Base-by-base conservation (phyloP, 768 basidiomycete genomes). In the Suillus decipiens region DNA sequence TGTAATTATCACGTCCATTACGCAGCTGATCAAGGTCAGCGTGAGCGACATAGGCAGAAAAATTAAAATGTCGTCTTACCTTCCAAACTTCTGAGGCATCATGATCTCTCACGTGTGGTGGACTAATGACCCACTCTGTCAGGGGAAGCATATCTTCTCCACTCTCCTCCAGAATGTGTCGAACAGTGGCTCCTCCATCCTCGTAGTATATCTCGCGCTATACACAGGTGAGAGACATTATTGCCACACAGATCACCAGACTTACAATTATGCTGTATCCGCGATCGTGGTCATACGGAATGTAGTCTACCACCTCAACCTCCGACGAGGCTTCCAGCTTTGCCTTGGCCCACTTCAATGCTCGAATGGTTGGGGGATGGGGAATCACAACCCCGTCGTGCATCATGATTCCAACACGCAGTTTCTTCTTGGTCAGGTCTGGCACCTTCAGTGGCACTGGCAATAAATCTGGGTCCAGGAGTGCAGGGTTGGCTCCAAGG, bases 361-460 rank as follows among this genome's bases (percentile, higher is more conserved):
- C 83, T 6, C 83, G 74, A 15, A 67, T 60, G 39, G 79, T 68
- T 0, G 84, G 83, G 22, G 82, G 79, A 12, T 77, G 75, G 8
- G 82, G 80, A 37, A 69, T 62, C 1, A 78, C 77, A 3, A 77
- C 65, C 1, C 68, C 74, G 60, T 84, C 80, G 61, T 76, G 70
- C 68, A 76, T 71, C 66, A 81, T 70, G 7, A 73, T 73, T 64
- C 73, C 65, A 43, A 68, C 61, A 63, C 69, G 56, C 60, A 80
- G 68, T 64, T 72, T 75, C 43, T 64, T 79, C 61, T 59, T 68
- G 12, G 41, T 64, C 55, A 61, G 64, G 59, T 76, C 71, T 53
- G 62, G 69, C 12, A 76, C 62, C 63, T 34, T 28, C 0, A 74
- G 58, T 1, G 72, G 68, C 11, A 79, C 70, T 2, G 76, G 75